phyloP scores from a whole-genome alignment of 129 eudicot species.

The Lactuca sativa region DNA sequence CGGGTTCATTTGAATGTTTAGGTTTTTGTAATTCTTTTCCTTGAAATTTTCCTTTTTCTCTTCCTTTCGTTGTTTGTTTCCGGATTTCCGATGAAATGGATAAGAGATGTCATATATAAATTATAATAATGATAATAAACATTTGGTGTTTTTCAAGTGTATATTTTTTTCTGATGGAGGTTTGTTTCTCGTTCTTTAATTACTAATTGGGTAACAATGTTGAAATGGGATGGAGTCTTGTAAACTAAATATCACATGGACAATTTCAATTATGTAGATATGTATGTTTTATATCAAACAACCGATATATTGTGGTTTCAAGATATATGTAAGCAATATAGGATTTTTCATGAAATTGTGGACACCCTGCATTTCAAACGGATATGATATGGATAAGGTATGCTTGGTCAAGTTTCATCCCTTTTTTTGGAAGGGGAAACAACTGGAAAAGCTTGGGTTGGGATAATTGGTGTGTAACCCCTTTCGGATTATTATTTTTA shows the following conservation, averaged over 20 bases:
- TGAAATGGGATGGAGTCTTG: neutral
- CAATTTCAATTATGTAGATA: neutral
- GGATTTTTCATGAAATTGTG: neutral
- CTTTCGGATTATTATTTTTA: too few species aligned
- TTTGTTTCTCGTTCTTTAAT: neutral
- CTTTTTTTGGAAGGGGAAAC: too few species aligned
- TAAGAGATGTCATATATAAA: conserved; percentile 27
- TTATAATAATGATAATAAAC: neutral
- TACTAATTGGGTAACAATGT: neutral
- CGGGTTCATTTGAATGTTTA: conserved; percentile 32
- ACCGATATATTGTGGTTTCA: neutral
- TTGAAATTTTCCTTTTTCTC: conserved; percentile 9
- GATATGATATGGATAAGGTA: neutral
- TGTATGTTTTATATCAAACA: neutral
- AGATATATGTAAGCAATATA: neutral
- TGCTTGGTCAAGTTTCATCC: neutral
- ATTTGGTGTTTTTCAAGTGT: neutral
- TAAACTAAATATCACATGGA: neutral
- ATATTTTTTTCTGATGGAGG: neutral
- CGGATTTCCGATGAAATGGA: conserved; percentile 24
- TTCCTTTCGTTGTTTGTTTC: conserved; percentile 33
- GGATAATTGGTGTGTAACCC: too few species aligned
- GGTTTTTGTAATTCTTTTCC: conserved; percentile 19
- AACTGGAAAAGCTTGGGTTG: too few species aligned
- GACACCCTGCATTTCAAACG: neutral